These are phyloP conservation scores for Sechiopsis laciniata DNA, from an alignment of 306 rosid genomes.

Conservation along the genomic window DNA sequence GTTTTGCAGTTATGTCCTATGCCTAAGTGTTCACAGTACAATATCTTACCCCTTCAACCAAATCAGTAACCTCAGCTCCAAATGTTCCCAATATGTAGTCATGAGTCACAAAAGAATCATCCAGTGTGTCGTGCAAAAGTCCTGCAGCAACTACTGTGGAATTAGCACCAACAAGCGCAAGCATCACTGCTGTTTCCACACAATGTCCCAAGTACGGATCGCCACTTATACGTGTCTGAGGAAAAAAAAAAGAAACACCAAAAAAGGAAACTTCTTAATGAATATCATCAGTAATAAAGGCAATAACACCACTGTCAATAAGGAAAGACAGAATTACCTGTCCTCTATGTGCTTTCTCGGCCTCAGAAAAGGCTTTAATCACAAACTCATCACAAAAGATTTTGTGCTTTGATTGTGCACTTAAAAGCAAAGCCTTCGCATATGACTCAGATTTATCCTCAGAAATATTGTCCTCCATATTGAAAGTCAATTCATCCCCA, in stretches of 20 bases:
- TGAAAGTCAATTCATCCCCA: slow-evolving; percentile 71
- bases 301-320: slow-evolving; percentile 15
- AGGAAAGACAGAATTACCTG: slow-evolving; percentile 35
- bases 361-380: slow-evolving; percentile 61
- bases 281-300: slow-evolving; percentile 16
- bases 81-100: slow-evolving; percentile 60
- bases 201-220: slow-evolving; percentile 95
- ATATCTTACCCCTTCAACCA: slow-evolving; percentile 78
- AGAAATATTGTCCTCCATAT: slow-evolving; percentile 41
- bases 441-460: slow-evolving; percentile 46
- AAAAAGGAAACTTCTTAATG: slow-evolving; percentile 22
- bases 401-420: slow-evolving; percentile 60
- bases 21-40: not conserved
- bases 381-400: slow-evolving; percentile 59
- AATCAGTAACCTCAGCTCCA: slow-evolving; percentile 80
- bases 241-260: slow-evolving; percentile 18
- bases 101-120: slow-evolving; percentile 64
- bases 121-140: slow-evolving; percentile 91
- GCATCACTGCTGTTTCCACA: slow-evolving; percentile 84
- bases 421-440: slow-evolving; percentile 45
- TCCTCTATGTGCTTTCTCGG: slow-evolving; percentile 73
- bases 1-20: not conserved
- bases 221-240: slow-evolving; percentile 84
- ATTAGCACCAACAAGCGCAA: slow-evolving; percentile 86
- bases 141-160: slow-evolving; percentile 93